Evolutionary conservation across 1,284 basidiomycete genomes (phyloP).

Genomic region (Athelia sp.): DNA sequence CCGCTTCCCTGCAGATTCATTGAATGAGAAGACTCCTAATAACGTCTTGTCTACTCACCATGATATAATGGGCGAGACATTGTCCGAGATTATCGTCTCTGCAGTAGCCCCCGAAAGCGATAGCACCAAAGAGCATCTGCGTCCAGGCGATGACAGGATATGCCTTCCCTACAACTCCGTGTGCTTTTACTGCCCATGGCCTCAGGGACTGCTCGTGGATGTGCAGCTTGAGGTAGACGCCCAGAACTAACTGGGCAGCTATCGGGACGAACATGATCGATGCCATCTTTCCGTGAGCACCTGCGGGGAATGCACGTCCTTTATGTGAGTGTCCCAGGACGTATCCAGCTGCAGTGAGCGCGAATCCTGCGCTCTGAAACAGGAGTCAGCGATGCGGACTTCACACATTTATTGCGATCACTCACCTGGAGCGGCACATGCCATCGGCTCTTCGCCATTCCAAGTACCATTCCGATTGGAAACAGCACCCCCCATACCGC

Average conservation of each 20-base stretch:
- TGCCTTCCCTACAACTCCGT: constrained; percentile 79
- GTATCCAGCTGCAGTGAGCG: constrained; percentile 67
- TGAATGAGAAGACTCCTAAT: not conserved
- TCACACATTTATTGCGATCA: constrained; percentile 5
- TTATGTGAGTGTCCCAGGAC: constrained; percentile 77
- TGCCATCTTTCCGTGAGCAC: constrained; percentile 69
- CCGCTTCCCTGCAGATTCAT: constrained; percentile 75
- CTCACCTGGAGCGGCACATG: constrained; percentile 81
- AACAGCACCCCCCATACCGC: constrained; percentile 80
- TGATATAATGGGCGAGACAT: constrained; percentile 89
- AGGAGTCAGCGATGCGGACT: constrained; percentile 4
- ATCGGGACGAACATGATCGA: constrained; percentile 68
- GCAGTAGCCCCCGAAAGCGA: constrained; percentile 67
- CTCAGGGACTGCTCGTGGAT: constrained; percentile 78
- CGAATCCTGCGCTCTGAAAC: constrained; percentile 58
- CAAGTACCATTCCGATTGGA: constrained; percentile 85
- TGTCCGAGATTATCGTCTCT: constrained; percentile 69
- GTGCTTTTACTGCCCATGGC: constrained; percentile 68
- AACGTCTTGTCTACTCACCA: constrained; percentile 48
- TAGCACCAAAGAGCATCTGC: constrained; percentile 75
- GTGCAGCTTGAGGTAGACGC: constrained; percentile 92
- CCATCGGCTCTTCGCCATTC: constrained; percentile 74
- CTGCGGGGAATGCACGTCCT: constrained; percentile 67
- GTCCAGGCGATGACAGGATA: constrained; percentile 90
- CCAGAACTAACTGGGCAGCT: constrained; percentile 63